Conservation (phyloP, 2,329 filamentous ascomycete genomes). For the Penicillium concentricum region DNA sequence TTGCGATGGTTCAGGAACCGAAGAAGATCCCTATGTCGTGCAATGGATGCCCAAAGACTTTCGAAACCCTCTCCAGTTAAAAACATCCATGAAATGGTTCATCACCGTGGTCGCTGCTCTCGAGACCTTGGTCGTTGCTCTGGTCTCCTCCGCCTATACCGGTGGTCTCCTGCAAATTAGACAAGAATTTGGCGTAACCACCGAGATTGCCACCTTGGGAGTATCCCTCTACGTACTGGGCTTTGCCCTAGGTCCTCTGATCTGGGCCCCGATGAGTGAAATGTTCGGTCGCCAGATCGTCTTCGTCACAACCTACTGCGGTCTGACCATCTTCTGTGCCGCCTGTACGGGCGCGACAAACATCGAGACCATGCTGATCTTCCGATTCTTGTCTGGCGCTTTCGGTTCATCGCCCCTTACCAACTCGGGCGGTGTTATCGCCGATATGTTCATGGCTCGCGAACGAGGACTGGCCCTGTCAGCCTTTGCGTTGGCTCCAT, state of each 20-base stretch:
- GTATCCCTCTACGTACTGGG: conserved; percentile 49
- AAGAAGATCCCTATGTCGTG: conserved; percentile 45
- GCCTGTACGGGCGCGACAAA: conserved; percentile 58
- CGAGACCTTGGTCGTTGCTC: conserved; percentile 43
- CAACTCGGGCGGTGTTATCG: conserved; percentile 62
- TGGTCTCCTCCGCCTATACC: conserved; percentile 46
- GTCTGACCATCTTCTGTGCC: conserved; percentile 61
- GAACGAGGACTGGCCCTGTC: conserved; percentile 60
- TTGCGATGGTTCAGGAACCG: conserved; percentile 42
- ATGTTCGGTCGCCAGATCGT: conserved; percentile 39
- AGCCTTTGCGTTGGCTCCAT: conserved; percentile 66
- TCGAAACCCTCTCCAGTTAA: conserved; percentile 42
- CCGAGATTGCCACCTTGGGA: conserved; percentile 42
- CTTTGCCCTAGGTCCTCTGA: conserved; percentile 47
- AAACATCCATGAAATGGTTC: conserved; percentile 39
- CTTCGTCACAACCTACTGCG: conserved; percentile 35
- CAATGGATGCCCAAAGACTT: conserved; percentile 46
- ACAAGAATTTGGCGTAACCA: conserved; percentile 34
- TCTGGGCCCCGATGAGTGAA: conserved; percentile 45
- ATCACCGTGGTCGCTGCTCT: conserved; percentile 41
- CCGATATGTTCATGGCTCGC: conserved; percentile 58
- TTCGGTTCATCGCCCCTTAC: conserved; percentile 64
- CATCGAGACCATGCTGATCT: conserved; percentile 61
- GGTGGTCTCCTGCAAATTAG: conserved; percentile 40
- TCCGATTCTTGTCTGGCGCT: conserved; percentile 65